These are phyloP conservation scores for Talaromyces sp. DNA, from an alignment of 2,329 filamentous ascomycete genomes.

Conservation along the genomic window DNA sequence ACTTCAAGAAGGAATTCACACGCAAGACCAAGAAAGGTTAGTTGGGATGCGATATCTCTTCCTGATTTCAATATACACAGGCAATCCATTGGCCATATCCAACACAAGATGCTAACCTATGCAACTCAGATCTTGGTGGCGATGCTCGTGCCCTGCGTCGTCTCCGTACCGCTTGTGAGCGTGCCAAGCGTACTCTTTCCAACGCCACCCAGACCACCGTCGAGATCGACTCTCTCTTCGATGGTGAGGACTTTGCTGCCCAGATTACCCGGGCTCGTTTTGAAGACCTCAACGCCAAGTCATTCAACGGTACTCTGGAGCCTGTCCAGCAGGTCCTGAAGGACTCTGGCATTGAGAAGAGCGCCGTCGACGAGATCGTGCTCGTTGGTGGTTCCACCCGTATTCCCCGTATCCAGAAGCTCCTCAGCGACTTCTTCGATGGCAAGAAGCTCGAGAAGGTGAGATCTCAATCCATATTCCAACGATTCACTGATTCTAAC, in stretches of 20 bases:
- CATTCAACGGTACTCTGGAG: constrained; percentile 88
- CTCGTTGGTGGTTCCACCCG: constrained; percentile 98
- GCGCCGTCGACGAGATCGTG: constrained; percentile 93
- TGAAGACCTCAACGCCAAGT: constrained; percentile 95
- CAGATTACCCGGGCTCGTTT: constrained; percentile 98
- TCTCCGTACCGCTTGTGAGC: constrained; percentile 96
- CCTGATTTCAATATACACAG: neutral
- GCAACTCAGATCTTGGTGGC: constrained; percentile 64
- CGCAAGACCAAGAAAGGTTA: constrained; percentile 53
- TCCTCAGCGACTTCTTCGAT: constrained; percentile 97
- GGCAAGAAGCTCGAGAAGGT: constrained; percentile 99
- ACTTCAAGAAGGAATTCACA: constrained; percentile 94
- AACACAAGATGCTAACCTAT: neutral
- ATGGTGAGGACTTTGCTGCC: constrained; percentile 95
- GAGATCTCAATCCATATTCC: constrained; percentile 8
- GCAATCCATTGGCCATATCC: neutral
- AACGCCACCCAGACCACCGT: constrained; percentile 96
- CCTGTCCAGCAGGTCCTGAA: constrained; percentile 96
- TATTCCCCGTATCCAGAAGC: constrained; percentile 99
- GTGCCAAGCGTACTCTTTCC: constrained; percentile 98
- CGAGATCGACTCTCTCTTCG: constrained; percentile 97
- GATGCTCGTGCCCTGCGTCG: constrained; percentile 91
- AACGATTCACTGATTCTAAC: constrained; percentile 10
- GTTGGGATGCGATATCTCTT: neutral
- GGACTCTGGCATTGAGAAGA: constrained; percentile 84